Base-by-base conservation (phyloP, 2,329 filamentous ascomycete species). In the Epichloe hybrida region DNA sequence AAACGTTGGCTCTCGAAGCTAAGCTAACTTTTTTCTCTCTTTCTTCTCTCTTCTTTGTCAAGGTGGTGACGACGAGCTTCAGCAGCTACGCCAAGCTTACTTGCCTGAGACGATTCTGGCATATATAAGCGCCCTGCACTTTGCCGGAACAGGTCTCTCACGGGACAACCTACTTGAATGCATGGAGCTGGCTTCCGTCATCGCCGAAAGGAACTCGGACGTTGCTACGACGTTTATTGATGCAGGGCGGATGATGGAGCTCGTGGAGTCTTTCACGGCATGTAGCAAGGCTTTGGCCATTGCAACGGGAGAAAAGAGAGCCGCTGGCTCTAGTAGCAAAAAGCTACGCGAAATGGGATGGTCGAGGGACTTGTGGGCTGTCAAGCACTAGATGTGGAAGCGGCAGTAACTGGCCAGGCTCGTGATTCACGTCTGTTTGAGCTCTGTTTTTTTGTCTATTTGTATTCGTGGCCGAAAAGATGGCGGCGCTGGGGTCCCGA, bases 51-150 rank as follows among this genome's bases (percentile, higher is more conserved):
- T 36, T 51, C 50, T 41, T 11, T 6, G 7, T 5, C 12, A 36
- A 53, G 40, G 3, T 4, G 84, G 84, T 60, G 76, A 79, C 53
- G 64, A 72, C 15, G 80, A 86, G 50, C 76, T 88, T 46, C 68
- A 69, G 46, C 69, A 74, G 23, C 79, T 97, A 48, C 81, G 89
- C 56, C 77, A 81, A 50, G 78, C 80, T 0, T 97, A 95, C 66
- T 74, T 98, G 3, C 90, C 93, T 2, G 89, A 96, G 64, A 78
- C 87, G 17, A 73, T 95, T 41, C 75, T 98, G 47, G 87, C 86
- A 3, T 96, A 93, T 64, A 80, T 93, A 62, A 83, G 79, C 59
- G 83, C 86, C 1, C 72, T 97, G 47, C 86, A 94, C 63, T 86
- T 85, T 61, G 84, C 86, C 0, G 88, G 88, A 3, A 82, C 81